Evolutionary conservation across 2,329 filamentous ascomycete species (phyloP).

Genomic region (Colletotrichum sp.): DNA sequence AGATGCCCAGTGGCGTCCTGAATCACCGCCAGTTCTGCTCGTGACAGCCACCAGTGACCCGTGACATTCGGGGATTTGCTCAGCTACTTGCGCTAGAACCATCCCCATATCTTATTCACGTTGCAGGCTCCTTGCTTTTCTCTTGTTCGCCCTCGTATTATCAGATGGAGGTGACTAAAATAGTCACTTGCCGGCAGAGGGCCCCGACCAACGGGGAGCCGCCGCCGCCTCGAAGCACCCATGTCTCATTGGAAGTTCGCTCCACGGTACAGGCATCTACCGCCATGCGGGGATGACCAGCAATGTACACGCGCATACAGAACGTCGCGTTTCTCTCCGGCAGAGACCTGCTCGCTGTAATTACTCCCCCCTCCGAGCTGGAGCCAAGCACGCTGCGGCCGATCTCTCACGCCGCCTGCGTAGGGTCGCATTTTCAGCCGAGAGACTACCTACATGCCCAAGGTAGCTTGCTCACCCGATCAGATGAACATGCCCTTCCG

Average conservation of each 20-base stretch:
- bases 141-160: constrained; percentile 6
- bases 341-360: neutral
- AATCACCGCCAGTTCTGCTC: neutral
- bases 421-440: constrained; percentile 7
- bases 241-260: neutral
- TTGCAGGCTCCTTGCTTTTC: constrained; percentile 8
- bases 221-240: neutral
- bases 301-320: neutral
- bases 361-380: neutral
- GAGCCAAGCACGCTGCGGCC: constrained; percentile 2
- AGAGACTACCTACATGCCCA: neutral
- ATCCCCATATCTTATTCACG: neutral
- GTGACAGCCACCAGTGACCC: neutral
- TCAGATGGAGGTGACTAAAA: neutral
- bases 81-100: neutral
- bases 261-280: neutral
- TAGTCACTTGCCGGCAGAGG: neutral
- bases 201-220: neutral
- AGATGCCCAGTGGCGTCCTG: neutral
- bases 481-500: neutral
- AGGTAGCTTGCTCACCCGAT: neutral
- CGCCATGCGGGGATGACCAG: neutral
- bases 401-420: neutral
- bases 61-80: neutral
- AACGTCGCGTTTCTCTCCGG: neutral